Evolutionary conservation across 1,139 yeast species (phyloP), one percentile per base, ranked within the genome.

Genomic region (Diutina sp.): DNA sequence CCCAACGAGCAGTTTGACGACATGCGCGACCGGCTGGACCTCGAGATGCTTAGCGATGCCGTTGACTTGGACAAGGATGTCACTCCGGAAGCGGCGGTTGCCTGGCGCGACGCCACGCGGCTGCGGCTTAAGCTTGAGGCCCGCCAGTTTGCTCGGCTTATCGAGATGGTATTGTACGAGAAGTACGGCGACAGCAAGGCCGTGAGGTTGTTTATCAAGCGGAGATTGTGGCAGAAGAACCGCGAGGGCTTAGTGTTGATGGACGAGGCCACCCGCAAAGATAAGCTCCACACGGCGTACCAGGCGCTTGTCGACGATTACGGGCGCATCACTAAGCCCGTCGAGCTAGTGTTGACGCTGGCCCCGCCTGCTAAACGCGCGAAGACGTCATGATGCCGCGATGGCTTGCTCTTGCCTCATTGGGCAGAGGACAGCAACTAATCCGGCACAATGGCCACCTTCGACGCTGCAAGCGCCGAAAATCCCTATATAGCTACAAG

Each of bases 1-100:
- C 99, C 99, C 2, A 89, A 87, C 65, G 97, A 91, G 67, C 83
- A 84, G 51, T 93, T 93, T 70, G 99, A 93, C 66, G 96, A 89
- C 66, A 72, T 95, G 63, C 78, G 99, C 60, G 98, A 93, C 67
- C 74, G 93, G 44, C 79, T 85, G 59, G 99, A 93, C 66, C 74
- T 93, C 61, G 70, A 73, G 54, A 71, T 87, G 61, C 70, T 90
- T 46, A 46, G 21, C 11, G 25, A 58, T 57, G 28, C 55, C 30
- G 58, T 70, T 9, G 67, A 68, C 58, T 61, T 69, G 55, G 59
- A 60, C 12, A 63, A 64, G 16, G 61, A 72, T 41, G 63, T 65
- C 8, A 62, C 68, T 14, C 60, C 57, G 8, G 45, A 58, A 3
- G 63, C 75, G 14, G 46, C 55, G 5, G 71, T 64, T 1, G 70